A percentile compares a stretch with the other conserved stretches of the same genome.
These are phyloP conservation scores for Diddensiella transvaalensis DNA, from an alignment of 805 yeast genomes.

Conservation along the genomic window DNA sequence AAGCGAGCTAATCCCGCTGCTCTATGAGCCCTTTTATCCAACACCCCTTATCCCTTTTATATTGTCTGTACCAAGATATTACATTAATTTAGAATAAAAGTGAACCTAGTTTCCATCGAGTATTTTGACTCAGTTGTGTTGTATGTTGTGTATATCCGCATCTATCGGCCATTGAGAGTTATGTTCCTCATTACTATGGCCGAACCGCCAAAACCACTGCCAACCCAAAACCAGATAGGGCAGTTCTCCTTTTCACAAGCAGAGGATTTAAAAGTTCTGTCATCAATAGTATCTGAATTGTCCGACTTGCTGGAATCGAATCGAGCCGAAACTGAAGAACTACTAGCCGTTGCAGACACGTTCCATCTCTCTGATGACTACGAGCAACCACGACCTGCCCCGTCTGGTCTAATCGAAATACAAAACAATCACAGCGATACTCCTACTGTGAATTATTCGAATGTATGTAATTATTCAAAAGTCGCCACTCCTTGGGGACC, in stretches of 20 bases:
- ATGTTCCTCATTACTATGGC: no score
- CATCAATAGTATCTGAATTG: slow-evolving; percentile 24
- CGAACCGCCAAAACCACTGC: no score
- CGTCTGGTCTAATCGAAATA: no score
- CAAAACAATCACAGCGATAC: no score
- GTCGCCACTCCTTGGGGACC: no score
- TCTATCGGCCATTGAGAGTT: no score
- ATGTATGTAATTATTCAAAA: not conserved
- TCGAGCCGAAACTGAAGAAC: slow-evolving; percentile 22
- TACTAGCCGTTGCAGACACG: slow-evolving; percentile 20
- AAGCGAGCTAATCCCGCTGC: slow-evolving; percentile 9
- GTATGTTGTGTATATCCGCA: no score
- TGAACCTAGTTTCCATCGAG: no score
- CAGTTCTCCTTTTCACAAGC: slow-evolving; percentile 24
- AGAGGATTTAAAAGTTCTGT: slow-evolving; percentile 30
- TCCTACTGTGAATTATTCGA: not conserved
- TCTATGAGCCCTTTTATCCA: not conserved
- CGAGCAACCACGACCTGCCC: slow-evolving; percentile 1
- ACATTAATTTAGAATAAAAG: no score
- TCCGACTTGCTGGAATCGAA: slow-evolving; percentile 20
- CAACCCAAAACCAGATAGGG: slow-evolving; percentile 9
- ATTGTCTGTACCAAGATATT: no score
- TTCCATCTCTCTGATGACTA: slow-evolving; percentile 6
- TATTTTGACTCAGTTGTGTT: no score
- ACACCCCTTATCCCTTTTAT: not conserved